Percentiles rank a stretch among this genome's conserved stretches.
These are phyloP conservation scores for Nemania diffusa DNA, from an alignment of 2,329 filamentous ascomycete species.

Conservation along the genomic window DNA sequence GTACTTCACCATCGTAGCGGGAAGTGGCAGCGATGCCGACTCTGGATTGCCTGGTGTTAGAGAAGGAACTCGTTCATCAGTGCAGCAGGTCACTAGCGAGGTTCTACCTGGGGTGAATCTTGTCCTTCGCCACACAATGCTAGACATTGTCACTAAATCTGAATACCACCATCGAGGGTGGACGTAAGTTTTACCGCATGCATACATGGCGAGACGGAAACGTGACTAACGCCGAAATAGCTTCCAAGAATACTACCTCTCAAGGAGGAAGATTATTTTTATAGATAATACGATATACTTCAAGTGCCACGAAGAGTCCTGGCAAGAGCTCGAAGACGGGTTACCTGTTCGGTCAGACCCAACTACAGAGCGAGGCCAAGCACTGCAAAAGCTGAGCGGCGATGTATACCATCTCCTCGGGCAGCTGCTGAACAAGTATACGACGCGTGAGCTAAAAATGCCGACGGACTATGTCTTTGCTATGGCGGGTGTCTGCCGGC, in stretches of 20 bases:
- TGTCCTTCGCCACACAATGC: constrained; percentile 36
- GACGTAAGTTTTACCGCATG: constrained; percentile 34
- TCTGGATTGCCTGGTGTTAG: constrained; percentile 36
- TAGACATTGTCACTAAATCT: constrained; percentile 34
- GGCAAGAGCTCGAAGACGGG: constrained; percentile 37
- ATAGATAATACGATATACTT: constrained; percentile 39
- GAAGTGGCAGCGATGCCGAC: constrained; percentile 34
- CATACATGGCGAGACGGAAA: background rate
- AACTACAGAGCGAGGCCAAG: constrained; percentile 31
- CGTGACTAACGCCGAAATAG: constrained; percentile 20
- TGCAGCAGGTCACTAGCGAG: constrained; percentile 27
- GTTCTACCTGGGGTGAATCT: constrained; percentile 35
- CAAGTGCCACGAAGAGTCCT: constrained; percentile 33
- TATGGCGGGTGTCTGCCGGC: constrained; percentile 37
- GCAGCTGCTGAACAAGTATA: constrained; percentile 38
- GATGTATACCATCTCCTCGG: constrained; percentile 38
- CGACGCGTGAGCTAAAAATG: constrained; percentile 35
- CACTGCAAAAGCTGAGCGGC: constrained; percentile 36
- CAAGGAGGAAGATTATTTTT: constrained; percentile 37
- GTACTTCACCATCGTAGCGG: constrained; percentile 37
- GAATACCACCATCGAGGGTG: constrained; percentile 38
- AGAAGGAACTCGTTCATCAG: constrained; percentile 29
- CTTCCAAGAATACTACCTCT: constrained; percentile 41
- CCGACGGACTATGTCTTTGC: constrained; percentile 36
- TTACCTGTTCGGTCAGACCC: constrained; percentile 28